Evolutionary conservation across 169 alveolate genomes (phyloP).

Genomic region (Cyclospora cayetanensis): DNA sequence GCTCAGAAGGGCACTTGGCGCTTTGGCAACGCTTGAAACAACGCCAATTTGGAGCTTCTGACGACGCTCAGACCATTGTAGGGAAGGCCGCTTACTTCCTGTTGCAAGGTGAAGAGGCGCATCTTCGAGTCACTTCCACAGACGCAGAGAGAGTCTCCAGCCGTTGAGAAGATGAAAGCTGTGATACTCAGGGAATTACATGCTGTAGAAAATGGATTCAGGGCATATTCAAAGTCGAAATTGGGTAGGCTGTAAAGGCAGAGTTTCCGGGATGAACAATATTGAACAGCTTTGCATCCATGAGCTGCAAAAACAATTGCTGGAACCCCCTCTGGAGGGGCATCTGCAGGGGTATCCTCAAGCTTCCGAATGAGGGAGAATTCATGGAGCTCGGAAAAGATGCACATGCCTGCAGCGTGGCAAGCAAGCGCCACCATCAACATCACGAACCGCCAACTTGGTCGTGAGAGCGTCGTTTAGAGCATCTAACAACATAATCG

Average conservation of each 20-base stretch:
- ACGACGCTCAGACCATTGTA: too few species aligned
- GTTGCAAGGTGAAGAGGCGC: conserved; percentile 40
- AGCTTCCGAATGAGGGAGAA: conserved; percentile 33
- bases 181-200: conserved; percentile 40
- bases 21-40: too few species aligned
- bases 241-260: conserved; percentile 10
- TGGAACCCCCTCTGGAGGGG: conserved; percentile 51
- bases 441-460: too few species aligned
- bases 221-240: conserved; percentile 16
- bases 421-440: too few species aligned
- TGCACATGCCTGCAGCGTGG: conserved; percentile 49
- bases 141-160: conserved; percentile 44
- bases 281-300: conserved; percentile 40
- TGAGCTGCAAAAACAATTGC: conserved; percentile 1
- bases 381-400: conserved; percentile 31
- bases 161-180: conserved; percentile 43
- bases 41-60: too few species aligned
- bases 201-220: conserved; percentile 26
- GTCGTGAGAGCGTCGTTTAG: too few species aligned
- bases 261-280: neutral
- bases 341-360: neutral
- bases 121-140: conserved; percentile 62
- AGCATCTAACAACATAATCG: too few species aligned
- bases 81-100: conserved; percentile 39
- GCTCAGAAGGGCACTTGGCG: too few species aligned